Percentiles rank a stretch among this genome's conserved stretches.
These are phyloP conservation scores for Fusarium xylarioides DNA, from an alignment of 2,329 filamentous ascomycete species.

Conservation along the genomic window DNA sequence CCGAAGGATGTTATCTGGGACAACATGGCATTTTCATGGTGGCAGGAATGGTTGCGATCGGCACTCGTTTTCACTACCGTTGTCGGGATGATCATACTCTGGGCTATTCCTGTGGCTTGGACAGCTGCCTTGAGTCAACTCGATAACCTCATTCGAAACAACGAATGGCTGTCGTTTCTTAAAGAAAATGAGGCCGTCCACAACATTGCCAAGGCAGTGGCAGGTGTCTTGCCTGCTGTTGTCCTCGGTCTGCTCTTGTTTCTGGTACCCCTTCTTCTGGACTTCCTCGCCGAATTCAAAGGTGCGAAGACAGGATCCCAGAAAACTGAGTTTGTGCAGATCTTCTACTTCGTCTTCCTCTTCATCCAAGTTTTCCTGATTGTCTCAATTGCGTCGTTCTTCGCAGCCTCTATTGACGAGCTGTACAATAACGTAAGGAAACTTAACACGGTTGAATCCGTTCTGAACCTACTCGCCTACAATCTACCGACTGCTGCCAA, in stretches of 20 bases:
- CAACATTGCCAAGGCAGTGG: slow-evolving; percentile 70
- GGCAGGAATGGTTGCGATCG: slow-evolving; percentile 83
- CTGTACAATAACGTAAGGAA: slow-evolving; percentile 55
- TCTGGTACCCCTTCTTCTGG: slow-evolving; percentile 82
- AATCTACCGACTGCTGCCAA: slow-evolving; percentile 89
- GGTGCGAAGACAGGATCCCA: slow-evolving; percentile 86
- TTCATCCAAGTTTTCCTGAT: slow-evolving; percentile 96
- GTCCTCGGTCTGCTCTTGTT: slow-evolving; percentile 80
- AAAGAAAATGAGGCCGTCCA: slow-evolving; percentile 64
- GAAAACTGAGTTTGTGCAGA: slow-evolving; percentile 83
- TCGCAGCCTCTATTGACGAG: slow-evolving; percentile 69
- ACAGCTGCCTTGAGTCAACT: slow-evolving; percentile 85
- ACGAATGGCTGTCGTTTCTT: slow-evolving; percentile 77
- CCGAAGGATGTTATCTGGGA: slow-evolving; percentile 95
- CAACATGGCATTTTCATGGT: slow-evolving; percentile 96
- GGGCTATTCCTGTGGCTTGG: slow-evolving; percentile 90
- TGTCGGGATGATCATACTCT: slow-evolving; percentile 81
- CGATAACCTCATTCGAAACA: slow-evolving; percentile 70
- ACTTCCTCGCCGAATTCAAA: slow-evolving; percentile 75
- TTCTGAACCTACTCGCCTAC: slow-evolving; percentile 76
- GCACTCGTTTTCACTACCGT: slow-evolving; percentile 72
- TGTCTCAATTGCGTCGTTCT: slow-evolving; percentile 83
- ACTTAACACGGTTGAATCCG: slow-evolving; percentile 65
- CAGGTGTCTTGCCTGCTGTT: slow-evolving; percentile 85
- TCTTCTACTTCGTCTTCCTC: slow-evolving; percentile 92